Conservation (phyloP, 805 yeast genomes). For the Candida silvicultrix region DNA sequence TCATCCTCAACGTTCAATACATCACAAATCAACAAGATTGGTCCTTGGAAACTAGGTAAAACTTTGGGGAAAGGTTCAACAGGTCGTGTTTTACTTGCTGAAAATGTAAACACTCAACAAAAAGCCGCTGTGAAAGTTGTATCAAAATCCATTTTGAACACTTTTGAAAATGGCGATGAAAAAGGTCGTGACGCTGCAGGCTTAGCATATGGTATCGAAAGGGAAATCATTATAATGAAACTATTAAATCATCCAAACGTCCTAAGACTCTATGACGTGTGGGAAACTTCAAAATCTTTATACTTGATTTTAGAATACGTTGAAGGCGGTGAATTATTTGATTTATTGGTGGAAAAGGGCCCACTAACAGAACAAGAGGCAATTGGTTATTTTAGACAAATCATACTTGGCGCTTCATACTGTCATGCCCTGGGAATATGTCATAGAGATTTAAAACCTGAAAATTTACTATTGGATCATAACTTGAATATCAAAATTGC, state of each 20-base stretch:
- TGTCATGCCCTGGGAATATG: conserved; percentile 78
- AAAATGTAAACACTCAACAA: conserved; percentile 62
- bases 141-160: conserved; percentile 50
- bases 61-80: conserved; percentile 81
- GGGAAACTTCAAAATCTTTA: conserved; percentile 93
- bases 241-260: conserved; percentile 90
- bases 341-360: conserved; percentile 61
- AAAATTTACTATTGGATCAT: conserved; percentile 64
- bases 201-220: conserved; percentile 90
- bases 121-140: conserved; percentile 82
- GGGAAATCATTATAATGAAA: conserved; percentile 97
- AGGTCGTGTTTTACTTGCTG: conserved; percentile 72
- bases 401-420: conserved; percentile 71
- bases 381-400: conserved; percentile 69
- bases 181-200: conserved; percentile 46
- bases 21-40: conserved; percentile 40
- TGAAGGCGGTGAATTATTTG: conserved; percentile 85
- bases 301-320: conserved; percentile 76
- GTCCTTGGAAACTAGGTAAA: conserved; percentile 80
- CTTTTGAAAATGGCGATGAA: conserved; percentile 26
- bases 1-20: conserved; percentile 40
- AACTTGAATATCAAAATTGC: conserved; percentile 69
- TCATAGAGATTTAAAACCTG: conserved; percentile 81
- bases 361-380: conserved; percentile 70
- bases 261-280: conserved; percentile 89